phyloP scores from a whole-genome alignment of 345 rosid species.

The Citrus hindsii region DNA sequence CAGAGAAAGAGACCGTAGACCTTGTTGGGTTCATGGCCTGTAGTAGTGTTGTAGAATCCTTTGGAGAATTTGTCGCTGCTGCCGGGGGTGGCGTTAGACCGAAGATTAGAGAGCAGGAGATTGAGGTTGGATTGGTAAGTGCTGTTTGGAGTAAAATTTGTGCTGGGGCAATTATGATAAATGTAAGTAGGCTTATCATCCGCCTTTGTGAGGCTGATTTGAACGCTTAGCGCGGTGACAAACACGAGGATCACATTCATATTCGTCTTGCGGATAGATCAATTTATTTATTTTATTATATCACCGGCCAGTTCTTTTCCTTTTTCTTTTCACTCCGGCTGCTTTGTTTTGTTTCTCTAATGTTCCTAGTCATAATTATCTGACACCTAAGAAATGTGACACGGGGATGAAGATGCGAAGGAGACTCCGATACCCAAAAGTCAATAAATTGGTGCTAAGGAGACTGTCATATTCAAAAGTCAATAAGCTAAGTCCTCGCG shows the following conservation, averaged over 20 bases:
- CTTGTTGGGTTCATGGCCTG: background rate
- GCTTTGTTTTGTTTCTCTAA: no score
- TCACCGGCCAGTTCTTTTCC: no score
- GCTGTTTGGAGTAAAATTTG: conserved; percentile 15
- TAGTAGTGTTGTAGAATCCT: conserved; percentile 10
- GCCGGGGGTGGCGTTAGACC: background rate
- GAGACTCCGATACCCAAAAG: no score
- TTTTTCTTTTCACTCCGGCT: no score
- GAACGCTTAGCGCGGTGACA: background rate
- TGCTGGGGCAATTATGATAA: background rate
- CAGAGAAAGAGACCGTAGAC: conserved; percentile 30
- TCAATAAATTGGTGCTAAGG: no score
- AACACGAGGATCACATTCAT: background rate
- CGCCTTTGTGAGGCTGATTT: background rate
- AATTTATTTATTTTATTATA: no score
- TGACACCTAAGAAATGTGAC: no score
- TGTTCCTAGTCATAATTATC: no score
- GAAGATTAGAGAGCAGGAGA: conserved; percentile 13
- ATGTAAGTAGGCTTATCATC: background rate
- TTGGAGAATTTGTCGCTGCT: background rate
- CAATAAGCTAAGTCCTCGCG: no score
- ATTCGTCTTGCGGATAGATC: background rate
- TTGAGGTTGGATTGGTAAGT: conserved; percentile 18
- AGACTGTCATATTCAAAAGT: no score
- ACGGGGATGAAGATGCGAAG: no score